A percentile compares a stretch with the other conserved stretches of the same genome.
These are phyloP conservation scores for Acacia melanoxylon DNA, from an alignment of 306 rosid genomes.

Conservation along the genomic window DNA sequence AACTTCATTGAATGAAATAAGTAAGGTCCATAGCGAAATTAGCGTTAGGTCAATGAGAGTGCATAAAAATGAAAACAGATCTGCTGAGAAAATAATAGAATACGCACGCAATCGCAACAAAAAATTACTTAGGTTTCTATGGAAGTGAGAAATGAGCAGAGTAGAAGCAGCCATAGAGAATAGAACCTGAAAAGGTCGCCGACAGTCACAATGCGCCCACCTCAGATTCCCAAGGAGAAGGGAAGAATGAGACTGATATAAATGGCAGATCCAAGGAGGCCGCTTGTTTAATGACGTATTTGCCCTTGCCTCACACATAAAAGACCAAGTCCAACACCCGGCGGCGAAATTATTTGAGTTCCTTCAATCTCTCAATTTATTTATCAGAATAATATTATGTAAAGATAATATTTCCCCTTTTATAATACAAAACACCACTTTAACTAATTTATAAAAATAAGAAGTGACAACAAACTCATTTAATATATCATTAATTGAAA, in stretches of 20 bases:
- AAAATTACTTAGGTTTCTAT: neutral
- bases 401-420: no score
- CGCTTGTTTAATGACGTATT: constrained; percentile 21
- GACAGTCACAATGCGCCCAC: neutral
- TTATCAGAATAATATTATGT: no score
- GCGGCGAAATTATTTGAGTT: neutral
- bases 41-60: neutral
- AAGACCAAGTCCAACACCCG: neutral
- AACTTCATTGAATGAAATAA: neutral
- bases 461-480: no score
- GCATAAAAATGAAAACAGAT: constrained; percentile 6
- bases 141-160: neutral
- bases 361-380: no score
- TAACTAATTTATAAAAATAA: no score
- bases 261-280: constrained; percentile 19
- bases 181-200: constrained; percentile 45
- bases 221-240: neutral
- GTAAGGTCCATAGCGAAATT: neutral
- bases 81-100: neutral
- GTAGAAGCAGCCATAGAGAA: neutral
- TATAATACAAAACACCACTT: no score
- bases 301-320: neutral
- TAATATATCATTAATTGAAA: no score
- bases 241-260: neutral
- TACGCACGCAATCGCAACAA: neutral